phyloP scores from a whole-genome alignment of 1,139 yeast species.

The Zygosaccharomyces pseudobailii region DNA sequence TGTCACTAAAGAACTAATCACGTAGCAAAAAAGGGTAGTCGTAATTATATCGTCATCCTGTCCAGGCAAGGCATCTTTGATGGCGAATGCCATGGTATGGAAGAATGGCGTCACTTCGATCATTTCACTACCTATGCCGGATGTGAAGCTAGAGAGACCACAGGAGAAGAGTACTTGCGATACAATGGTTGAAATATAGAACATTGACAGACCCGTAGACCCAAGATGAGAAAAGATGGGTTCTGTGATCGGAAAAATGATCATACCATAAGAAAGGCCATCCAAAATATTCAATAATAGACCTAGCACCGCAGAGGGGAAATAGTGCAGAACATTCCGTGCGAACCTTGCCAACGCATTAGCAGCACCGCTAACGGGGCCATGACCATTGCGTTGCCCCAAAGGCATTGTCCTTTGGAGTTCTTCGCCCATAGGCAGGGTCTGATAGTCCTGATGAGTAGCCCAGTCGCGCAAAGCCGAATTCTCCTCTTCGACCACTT shows the following conservation, averaged over 20 bases:
- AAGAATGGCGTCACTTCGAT: constrained; percentile 97
- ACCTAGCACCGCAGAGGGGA: constrained; percentile 71
- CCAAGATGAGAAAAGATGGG: constrained; percentile 72
- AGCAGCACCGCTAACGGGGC: background rate
- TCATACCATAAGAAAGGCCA: constrained; percentile 95
- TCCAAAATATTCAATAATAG: constrained; percentile 80
- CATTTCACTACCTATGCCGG: constrained; percentile 97
- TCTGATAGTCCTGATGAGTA: constrained; percentile 1
- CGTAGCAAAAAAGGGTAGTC: constrained; percentile 83
- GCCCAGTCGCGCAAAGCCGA: constrained; percentile 1
- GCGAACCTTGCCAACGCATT: background rate
- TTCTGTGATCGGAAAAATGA: constrained; percentile 86
- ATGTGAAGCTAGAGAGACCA: constrained; percentile 84
- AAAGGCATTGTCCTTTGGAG: background rate
- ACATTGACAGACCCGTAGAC: constrained; percentile 89
- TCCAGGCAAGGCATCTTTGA: constrained; percentile 54
- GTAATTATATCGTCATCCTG: constrained; percentile 62
- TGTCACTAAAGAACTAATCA: constrained; percentile 76
- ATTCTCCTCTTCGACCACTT: background rate
- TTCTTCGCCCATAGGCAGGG: background rate
- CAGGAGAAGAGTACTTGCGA: constrained; percentile 83
- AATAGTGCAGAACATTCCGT: constrained; percentile 20
- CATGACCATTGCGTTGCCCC: background rate
- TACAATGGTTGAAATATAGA: constrained; percentile 81
- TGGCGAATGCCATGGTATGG: constrained; percentile 85